Percentiles rank a stretch among this genome's conserved stretches.
Conservation (phyloP, 2,329 filamentous ascomycete species). For the Fusarium sp. region DNA sequence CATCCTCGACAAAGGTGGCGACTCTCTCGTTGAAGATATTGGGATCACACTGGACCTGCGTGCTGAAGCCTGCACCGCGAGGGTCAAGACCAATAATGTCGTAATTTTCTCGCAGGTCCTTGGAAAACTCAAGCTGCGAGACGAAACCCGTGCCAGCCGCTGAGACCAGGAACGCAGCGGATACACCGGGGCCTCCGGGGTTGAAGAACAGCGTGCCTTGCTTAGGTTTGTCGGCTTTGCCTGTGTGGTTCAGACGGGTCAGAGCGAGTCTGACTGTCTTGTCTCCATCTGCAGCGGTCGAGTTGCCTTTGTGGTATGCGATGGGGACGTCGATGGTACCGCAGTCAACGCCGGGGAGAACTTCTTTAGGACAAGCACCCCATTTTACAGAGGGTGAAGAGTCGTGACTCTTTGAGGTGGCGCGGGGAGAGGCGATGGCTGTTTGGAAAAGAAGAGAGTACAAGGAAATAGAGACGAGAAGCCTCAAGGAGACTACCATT, state of each 20-base stretch:
- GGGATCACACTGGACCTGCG: conserved; percentile 54
- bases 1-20: conserved; percentile 5
- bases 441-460: conserved; percentile 3
- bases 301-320: conserved; percentile 30
- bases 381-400: conserved; percentile 15
- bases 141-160: conserved; percentile 13
- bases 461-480: neutral
- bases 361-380: conserved; percentile 10
- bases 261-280: conserved; percentile 17
- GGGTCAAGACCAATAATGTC: conserved; percentile 59
- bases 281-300: conserved; percentile 16
- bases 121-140: conserved; percentile 18
- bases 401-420: neutral
- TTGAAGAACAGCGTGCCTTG: conserved; percentile 37
- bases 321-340: conserved; percentile 31
- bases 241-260: conserved; percentile 27
- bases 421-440: neutral
- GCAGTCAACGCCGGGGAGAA: conserved; percentile 33
- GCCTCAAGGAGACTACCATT: conserved; percentile 1
- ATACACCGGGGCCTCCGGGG: conserved; percentile 37
- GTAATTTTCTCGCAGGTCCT: conserved; percentile 44
- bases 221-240: conserved; percentile 19
- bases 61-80: conserved; percentile 56
- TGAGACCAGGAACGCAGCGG: conserved; percentile 14
- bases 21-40: conserved; percentile 37